Evolutionary conservation across 108 stramenopile species (phyloP).

Genomic region (Asterionellopsis glacialis): DNA sequence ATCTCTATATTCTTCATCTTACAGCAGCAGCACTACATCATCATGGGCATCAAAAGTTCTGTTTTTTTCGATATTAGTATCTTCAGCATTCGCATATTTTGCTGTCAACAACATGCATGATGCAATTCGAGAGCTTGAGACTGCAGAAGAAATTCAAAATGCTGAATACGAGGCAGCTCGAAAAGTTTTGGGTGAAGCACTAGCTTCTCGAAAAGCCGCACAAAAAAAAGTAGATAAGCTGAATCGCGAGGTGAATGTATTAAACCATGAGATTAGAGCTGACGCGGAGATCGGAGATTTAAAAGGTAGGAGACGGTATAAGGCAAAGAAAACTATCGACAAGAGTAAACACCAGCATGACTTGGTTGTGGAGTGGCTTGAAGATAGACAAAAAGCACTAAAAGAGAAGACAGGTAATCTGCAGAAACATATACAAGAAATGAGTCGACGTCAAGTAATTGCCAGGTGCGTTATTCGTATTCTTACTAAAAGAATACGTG

Average conservation of each 20-base stretch:
- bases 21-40: no score
- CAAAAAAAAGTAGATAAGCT: background rate
- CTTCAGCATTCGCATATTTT: no score
- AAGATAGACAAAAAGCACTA: constrained; percentile 37
- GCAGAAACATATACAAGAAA: constrained; percentile 17
- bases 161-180: background rate
- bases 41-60: no score
- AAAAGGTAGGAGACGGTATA: no score
- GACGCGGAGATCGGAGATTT: background rate
- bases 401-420: constrained; percentile 20
- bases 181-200: background rate
- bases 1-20: no score
- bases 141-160: no score
- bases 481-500: background rate
- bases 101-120: no score
- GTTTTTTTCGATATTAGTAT: no score
- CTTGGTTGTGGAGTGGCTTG: constrained; percentile 25
- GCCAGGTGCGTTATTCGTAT: constrained; percentile 20
- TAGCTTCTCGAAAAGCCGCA: background rate
- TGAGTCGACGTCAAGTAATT: constrained; percentile 30
- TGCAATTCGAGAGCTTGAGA: no score
- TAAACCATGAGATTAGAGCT: background rate
- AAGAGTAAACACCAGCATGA: constrained; percentile 1
- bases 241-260: background rate
- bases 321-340: no score